These are phyloP conservation scores for Trichophyton rubrum DNA, from an alignment of 2,329 filamentous ascomycete species.

Conservation along the genomic window DNA sequence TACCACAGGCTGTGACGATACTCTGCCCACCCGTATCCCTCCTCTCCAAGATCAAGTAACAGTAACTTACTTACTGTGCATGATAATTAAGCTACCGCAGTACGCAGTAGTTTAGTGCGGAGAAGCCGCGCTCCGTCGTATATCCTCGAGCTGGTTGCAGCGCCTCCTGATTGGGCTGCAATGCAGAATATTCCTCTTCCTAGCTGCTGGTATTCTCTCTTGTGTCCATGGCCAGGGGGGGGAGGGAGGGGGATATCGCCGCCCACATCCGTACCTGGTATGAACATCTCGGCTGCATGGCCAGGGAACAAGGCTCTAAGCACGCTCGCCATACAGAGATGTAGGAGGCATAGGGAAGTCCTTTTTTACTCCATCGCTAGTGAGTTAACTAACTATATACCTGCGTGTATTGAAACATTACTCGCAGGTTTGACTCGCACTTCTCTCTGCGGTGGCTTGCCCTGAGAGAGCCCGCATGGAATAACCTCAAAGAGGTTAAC, in stretches of 20 bases:
- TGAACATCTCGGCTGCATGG: conserved; percentile 1
- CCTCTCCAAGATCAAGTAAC: not conserved
- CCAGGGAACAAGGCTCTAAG: conserved; percentile 1
- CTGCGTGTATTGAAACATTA: not conserved
- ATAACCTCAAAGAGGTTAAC: too few relatives aligned
- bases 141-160: not conserved
- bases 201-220: not conserved
- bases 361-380: too few relatives aligned
- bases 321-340: not conserved
- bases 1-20: not conserved
- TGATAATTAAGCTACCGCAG: conserved; percentile 3
- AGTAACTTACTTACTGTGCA: not conserved
- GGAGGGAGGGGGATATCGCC: not conserved
- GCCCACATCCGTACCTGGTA: conserved; percentile 2
- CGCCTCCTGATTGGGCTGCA: conserved; percentile 1
- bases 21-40: not conserved
- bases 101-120: conserved; percentile 3
- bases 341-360: not conserved
- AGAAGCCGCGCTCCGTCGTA: not conserved
- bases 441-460: not conserved
- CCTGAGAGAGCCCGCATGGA: not conserved
- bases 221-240: not conserved
- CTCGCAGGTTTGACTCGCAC: not conserved
- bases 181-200: not conserved
- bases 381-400: too few relatives aligned